Percentiles rank a stretch among this genome's conserved stretches.
These are phyloP conservation scores for Leishmania martiniquensis DNA, from an alignment of 208 protist genomes.

Conservation along the genomic window DNA sequence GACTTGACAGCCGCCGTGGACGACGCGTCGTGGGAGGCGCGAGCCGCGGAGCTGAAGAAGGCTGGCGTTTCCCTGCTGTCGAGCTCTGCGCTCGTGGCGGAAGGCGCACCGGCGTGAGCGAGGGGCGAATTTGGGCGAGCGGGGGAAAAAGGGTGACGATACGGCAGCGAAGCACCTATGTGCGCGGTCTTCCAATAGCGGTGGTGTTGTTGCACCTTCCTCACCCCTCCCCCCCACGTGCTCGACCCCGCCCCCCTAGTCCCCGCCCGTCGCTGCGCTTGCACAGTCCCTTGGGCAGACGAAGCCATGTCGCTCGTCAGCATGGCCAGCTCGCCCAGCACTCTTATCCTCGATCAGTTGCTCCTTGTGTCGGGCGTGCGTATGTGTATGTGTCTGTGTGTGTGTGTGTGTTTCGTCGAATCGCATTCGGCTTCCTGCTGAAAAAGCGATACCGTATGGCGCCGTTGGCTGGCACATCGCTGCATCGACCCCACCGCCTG, in stretches of 20 bases:
- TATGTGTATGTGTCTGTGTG: no score
- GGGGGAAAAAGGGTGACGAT: background rate
- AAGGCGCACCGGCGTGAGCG: background rate
- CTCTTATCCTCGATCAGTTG: background rate
- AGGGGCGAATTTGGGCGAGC: background rate
- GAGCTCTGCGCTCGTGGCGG: constrained; percentile 1
- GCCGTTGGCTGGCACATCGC: no score
- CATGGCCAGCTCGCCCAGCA: background rate
- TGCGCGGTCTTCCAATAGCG: background rate
- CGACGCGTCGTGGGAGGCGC: background rate
- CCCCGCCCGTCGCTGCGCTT: no score
- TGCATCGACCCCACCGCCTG: no score
- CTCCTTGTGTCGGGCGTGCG: background rate
- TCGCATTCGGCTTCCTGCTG: background rate
- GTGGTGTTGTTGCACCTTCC: background rate
- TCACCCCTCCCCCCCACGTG: background rate
- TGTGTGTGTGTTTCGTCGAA: no score
- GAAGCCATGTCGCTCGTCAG: background rate
- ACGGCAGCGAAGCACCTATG: background rate
- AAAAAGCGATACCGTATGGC: no score
- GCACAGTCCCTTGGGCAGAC: no score
- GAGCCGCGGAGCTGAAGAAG: constrained; percentile 8
- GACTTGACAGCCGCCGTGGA: constrained; percentile 50
- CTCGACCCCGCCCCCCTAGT: background rate
- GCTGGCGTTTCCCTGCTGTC: constrained; percentile 7